A percentile compares a stretch with the other conserved stretches of the same genome.
phyloP scores from a whole-genome alignment of 139 green algal genomes.

The Nannochloris sp. region DNA sequence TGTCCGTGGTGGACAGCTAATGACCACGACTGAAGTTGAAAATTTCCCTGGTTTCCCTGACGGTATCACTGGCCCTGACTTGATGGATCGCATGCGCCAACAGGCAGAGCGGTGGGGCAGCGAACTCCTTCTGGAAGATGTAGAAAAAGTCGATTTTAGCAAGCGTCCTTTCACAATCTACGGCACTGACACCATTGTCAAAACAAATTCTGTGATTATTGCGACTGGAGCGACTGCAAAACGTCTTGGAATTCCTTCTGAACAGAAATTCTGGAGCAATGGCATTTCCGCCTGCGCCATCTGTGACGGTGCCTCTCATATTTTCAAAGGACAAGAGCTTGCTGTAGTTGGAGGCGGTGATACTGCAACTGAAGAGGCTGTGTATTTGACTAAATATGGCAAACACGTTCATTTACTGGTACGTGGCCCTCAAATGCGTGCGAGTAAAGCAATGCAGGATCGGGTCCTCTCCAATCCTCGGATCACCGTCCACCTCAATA shows the following conservation, averaged over 20 bases:
- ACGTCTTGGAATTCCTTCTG: conserved; percentile 76
- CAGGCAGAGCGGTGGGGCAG: conserved; percentile 96
- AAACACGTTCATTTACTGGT: conserved; percentile 92
- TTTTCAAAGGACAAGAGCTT: conserved; percentile 80
- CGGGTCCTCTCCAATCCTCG: conserved; percentile 53
- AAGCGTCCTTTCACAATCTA: conserved; percentile 71
- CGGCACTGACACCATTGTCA: conserved; percentile 57
- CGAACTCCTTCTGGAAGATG: conserved; percentile 87
- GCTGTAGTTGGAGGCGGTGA: conserved; percentile 96
- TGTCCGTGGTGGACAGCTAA: conserved; percentile 90
- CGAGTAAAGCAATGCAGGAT: conserved; percentile 84
- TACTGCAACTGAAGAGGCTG: conserved; percentile 88
- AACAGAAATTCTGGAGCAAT: conserved; percentile 84
- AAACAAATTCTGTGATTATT: conserved; percentile 83
- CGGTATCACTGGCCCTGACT: conserved; percentile 91
- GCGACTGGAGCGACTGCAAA: conserved; percentile 92
- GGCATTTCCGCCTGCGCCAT: conserved; percentile 65
- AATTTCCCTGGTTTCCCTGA: conserved; percentile 96
- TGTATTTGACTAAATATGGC: conserved; percentile 98
- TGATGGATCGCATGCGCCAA: conserved; percentile 93
- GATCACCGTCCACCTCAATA: conserved; percentile 78
- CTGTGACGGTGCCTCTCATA: conserved; percentile 73
- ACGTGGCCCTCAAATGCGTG: conserved; percentile 65
- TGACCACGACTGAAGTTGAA: conserved; percentile 90
- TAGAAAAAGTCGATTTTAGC: conserved; percentile 78